Conservation (phyloP, 1,284 basidiomycete genomes). For the Rhodotorula sp. region DNA sequence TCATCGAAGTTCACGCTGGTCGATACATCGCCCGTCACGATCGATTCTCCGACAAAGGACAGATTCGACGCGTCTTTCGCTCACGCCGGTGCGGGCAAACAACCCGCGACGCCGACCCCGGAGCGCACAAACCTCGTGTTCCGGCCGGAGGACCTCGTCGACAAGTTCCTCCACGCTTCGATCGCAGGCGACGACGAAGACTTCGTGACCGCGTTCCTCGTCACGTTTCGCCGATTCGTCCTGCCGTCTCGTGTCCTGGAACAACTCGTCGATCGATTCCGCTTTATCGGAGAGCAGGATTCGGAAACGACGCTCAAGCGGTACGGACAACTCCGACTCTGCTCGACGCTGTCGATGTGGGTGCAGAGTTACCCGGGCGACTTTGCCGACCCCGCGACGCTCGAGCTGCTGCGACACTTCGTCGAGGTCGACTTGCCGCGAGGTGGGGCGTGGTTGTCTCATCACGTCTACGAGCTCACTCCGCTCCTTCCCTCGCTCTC, state of each 20-base stretch:
- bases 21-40: no score
- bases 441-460: constrained; percentile 43
- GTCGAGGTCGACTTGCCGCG: constrained; percentile 34
- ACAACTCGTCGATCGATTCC: constrained; percentile 44
- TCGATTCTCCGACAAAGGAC: no score
- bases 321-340: constrained; percentile 47
- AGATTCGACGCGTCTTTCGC: no score
- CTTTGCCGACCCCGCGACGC: constrained; percentile 34
- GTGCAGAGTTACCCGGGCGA: constrained; percentile 46
- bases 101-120: neutral
- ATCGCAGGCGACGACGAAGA: constrained; percentile 47
- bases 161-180: constrained; percentile 48
- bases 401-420: constrained; percentile 33
- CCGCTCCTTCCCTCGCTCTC: constrained; percentile 36
- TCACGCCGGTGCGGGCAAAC: neutral
- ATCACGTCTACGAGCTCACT: constrained; percentile 46
- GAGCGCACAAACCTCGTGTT: constrained; percentile 38
- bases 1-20: no score
- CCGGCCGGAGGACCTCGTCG: constrained; percentile 43
- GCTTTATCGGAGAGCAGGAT: constrained; percentile 38
- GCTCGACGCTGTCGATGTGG: constrained; percentile 45
- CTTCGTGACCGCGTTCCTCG: constrained; percentile 46
- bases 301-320: constrained; percentile 43
- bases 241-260: constrained; percentile 45
- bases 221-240: constrained; percentile 46